Evolutionary conservation across 2,329 filamentous ascomycete genomes (phyloP), one percentile per base, ranked within the genome.

Genomic region (Cytospora mali): DNA sequence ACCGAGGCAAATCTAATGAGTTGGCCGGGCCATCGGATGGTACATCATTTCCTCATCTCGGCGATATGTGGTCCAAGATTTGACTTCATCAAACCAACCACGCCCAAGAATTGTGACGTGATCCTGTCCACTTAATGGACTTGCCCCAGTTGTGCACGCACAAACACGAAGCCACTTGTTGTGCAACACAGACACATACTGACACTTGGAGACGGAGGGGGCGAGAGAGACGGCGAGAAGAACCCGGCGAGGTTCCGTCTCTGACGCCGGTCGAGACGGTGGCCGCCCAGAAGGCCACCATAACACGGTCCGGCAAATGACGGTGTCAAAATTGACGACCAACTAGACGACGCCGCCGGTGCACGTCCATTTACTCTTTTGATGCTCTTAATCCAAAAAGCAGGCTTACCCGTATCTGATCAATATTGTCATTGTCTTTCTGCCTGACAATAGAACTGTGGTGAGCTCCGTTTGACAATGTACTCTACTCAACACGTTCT

Each of bases 21-120:
- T 9, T 31, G 16, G 27, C 42, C 42, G 23, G 31, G 25, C n/a
- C 35, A 39, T 25, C 21, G 28, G 10, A n/a, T 9, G 23, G 42
- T 61, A 64, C 49, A 21, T 27, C 7, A 18, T 25, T 18, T 25
- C 56, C 52, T 56, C 18, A 16, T 50, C 46, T 35, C 29, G 42
- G 57, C 54, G 51, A 31, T 53, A 52, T 31, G 33, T 39, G 31
- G 23, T n/a, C 50, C 58, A 60, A 60, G 51, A 60, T 60, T 60
- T 60, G 58, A 39, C 58, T 54, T 60, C 57, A 60, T 60, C 50
- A 60, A 60, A 60, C 58, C 58, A 52, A 60, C 58, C 58, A 54
- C 39, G 10, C 21, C 35, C 50, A 49, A 35, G 58, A 60, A 60
- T 60, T 60, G 18, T 23, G 42, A 46, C 42, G 42, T 46, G 42